Evolutionary conservation across 2,329 filamentous ascomycete species (phyloP).

Genomic region (Penicillium sp.): DNA sequence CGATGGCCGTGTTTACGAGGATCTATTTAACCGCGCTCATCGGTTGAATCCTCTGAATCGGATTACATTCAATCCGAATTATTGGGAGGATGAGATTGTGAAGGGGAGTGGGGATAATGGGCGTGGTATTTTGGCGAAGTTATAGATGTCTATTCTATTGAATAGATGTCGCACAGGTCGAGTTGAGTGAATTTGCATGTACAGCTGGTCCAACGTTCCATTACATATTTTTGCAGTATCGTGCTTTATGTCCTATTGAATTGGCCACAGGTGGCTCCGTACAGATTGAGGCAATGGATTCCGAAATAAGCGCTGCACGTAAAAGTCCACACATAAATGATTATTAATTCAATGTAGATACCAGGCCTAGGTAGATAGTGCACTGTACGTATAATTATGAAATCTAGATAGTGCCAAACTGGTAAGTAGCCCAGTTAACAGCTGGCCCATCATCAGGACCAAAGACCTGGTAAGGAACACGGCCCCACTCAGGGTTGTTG

Average conservation of each 20-base stretch:
- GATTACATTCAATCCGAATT: constrained; percentile 48
- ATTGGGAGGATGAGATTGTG: constrained; percentile 28
- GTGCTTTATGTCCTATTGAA: background rate
- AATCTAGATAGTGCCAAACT: constrained; percentile 41
- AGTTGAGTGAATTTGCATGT: background rate
- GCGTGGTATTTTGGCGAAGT: constrained; percentile 15
- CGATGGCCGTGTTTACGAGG: constrained; percentile 55
- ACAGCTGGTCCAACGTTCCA: background rate
- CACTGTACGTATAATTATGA: background rate
- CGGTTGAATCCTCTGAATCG: constrained; percentile 51
- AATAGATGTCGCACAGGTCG: background rate
- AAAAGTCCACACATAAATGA: background rate
- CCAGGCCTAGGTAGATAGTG: background rate
- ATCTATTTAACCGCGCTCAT: constrained; percentile 52
- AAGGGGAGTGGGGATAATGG: constrained; percentile 20
- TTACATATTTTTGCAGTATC: background rate
- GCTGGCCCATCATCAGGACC: constrained; percentile 39
- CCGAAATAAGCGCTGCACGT: background rate
- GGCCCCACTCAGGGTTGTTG: constrained; percentile 85
- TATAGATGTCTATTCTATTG: constrained; percentile 4
- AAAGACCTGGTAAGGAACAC: constrained; percentile 47
- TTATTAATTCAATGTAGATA: background rate
- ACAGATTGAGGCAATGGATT: background rate
- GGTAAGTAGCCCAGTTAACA: constrained; percentile 45
- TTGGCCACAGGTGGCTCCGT: background rate